Conservation (phyloP, 2,329 filamentous ascomycete genomes). For the Tolypocladium ophioglossoides region DNA sequence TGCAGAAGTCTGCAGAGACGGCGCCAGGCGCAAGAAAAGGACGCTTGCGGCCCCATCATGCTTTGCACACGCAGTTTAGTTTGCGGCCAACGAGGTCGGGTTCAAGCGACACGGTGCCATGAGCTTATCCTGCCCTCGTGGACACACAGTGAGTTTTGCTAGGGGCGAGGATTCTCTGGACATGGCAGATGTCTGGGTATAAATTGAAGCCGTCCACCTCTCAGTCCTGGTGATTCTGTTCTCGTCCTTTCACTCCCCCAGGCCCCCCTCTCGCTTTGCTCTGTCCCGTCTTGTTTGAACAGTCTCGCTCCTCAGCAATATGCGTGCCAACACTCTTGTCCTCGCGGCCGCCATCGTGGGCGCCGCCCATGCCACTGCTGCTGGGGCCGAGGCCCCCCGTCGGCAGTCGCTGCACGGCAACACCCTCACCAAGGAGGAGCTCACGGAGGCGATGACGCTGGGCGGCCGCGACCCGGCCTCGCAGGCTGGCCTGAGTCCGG, state of each 20-base stretch:
- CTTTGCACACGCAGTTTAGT: not conserved
- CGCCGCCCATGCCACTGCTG: conserved; percentile 10
- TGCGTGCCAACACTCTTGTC: conserved; percentile 13
- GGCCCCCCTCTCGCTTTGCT: not conserved
- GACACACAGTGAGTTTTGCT: too few relatives aligned
- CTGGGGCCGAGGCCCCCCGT: not conserved
- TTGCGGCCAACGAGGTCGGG: not conserved
- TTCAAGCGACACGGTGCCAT: not conserved
- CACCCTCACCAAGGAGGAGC: too few relatives aligned
- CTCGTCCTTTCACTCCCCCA: not conserved
- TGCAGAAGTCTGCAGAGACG: not conserved
- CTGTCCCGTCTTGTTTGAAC: not conserved
- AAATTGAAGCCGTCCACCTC: not conserved
- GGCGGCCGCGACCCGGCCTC: too few relatives aligned
- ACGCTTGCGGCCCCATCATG: not conserved
- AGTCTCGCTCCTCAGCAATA: conserved; percentile 1
- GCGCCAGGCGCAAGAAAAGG: not conserved
- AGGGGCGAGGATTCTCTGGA: too few relatives aligned
- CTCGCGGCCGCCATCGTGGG: conserved; percentile 12
- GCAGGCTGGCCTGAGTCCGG: too few relatives aligned
- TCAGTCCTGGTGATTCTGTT: too few relatives aligned
- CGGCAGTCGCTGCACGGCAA: too few relatives aligned
- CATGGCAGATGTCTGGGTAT: not conserved
- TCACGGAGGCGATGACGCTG: too few relatives aligned
- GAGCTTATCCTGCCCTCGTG: not conserved